phyloP scores from a whole-genome alignment of 805 yeast species.

The Zygotorulaspora danielsina region DNA sequence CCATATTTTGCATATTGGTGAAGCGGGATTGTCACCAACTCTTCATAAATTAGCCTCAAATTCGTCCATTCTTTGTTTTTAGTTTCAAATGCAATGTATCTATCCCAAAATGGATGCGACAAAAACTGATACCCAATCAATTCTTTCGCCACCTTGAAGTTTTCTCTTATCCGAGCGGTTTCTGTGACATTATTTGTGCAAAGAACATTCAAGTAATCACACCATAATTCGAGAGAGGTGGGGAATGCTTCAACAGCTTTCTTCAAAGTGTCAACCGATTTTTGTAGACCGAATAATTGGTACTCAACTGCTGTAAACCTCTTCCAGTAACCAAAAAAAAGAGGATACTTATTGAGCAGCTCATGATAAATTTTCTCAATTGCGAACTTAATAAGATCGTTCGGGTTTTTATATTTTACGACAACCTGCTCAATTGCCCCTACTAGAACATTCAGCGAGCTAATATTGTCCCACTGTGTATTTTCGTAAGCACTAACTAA shows the following conservation, averaged over 20 bases:
- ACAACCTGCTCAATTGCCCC: constrained; percentile 33
- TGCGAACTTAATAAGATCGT: constrained; percentile 28
- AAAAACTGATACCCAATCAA: constrained; percentile 67
- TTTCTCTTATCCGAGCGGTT: constrained; percentile 34
- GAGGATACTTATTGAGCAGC: constrained; percentile 53
- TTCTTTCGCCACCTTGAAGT: constrained; percentile 47
- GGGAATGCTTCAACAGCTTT: constrained; percentile 50
- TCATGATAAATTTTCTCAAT: constrained; percentile 39
- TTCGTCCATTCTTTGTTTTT: constrained; percentile 37
- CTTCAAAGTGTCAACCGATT: constrained; percentile 44
- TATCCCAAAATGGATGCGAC: constrained; percentile 81
- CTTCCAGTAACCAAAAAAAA: constrained; percentile 60
- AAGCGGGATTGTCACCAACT: constrained; percentile 57
- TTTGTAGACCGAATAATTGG: constrained; percentile 51
- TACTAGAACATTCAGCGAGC: constrained; percentile 41
- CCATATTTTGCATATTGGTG: constrained; percentile 83
- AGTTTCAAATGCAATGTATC: constrained; percentile 59
- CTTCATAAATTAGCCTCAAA: constrained; percentile 41
- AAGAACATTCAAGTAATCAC: constrained; percentile 56
- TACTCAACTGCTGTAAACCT: constrained; percentile 52
- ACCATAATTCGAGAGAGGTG: constrained; percentile 61
- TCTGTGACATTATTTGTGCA: constrained; percentile 39
- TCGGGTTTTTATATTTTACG: constrained; percentile 35
- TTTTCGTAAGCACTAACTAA: constrained; percentile 22
- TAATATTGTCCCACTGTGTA: constrained; percentile 35